These are phyloP conservation scores for Penicillium antarcticum DNA, from an alignment of 495 filamentous ascomycete genomes.

Conservation along the genomic window DNA sequence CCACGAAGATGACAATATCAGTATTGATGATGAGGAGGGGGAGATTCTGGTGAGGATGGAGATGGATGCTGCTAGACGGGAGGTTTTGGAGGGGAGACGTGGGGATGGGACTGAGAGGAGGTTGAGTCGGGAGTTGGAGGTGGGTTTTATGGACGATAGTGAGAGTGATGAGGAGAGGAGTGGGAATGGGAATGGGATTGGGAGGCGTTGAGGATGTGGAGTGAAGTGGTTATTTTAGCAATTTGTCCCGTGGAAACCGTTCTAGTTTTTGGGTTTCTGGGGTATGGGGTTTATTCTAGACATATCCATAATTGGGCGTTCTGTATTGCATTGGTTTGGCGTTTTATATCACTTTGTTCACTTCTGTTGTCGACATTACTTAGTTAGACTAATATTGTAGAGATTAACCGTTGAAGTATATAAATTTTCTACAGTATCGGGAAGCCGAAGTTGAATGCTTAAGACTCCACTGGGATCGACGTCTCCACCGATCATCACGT, in stretches of 20 bases:
- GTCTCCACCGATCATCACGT: constrained; percentile 2
- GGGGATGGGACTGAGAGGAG: constrained; percentile 49
- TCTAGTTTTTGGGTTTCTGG: not conserved
- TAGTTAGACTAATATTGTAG: too few species aligned
- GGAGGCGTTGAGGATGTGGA: not conserved
- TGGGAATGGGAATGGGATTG: not conserved
- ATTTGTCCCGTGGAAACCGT: not conserved
- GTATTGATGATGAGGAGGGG: constrained; percentile 66
- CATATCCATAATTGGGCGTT: too few species aligned
- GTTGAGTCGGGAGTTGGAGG: constrained; percentile 77
- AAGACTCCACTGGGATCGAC: not conserved
- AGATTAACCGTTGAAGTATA: too few species aligned
- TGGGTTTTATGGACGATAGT: constrained; percentile 81
- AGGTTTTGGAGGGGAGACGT: constrained; percentile 47
- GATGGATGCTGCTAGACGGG: constrained; percentile 46
- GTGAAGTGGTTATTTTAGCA: not conserved
- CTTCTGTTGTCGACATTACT: too few species aligned
- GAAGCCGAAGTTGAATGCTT: too few species aligned
- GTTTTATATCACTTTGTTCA: too few species aligned
- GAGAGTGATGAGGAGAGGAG: constrained; percentile 56
- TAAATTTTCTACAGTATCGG: too few species aligned
- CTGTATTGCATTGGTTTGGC: too few species aligned
- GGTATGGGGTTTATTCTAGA: too few species aligned
- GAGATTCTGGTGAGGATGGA: constrained; percentile 61
- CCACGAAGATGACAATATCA: constrained; percentile 51